phyloP scores from a whole-genome alignment of 1,284 basidiomycete species.

The Kwoniella shivajii region DNA sequence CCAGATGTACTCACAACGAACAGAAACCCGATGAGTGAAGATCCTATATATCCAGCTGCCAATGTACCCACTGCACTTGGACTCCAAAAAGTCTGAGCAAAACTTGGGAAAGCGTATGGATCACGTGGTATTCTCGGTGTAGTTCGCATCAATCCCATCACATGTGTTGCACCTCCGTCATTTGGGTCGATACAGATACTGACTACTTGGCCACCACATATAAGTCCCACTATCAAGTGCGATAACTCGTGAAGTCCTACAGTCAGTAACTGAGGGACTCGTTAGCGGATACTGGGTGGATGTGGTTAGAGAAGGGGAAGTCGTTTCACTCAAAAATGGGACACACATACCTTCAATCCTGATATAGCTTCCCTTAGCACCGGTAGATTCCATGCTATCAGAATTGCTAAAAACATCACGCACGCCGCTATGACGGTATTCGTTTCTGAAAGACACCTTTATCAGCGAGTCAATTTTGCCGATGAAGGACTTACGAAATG shows the following conservation, averaged over 20 bases:
- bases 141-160: slow-evolving; percentile 45
- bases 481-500: slow-evolving; percentile 36
- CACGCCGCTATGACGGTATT: slow-evolving; percentile 52
- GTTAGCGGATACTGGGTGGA: background rate
- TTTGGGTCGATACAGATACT: slow-evolving; percentile 54
- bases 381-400: slow-evolving; percentile 51
- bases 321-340: too few relatives aligned
- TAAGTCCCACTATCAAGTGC: slow-evolving; percentile 46
- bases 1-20: slow-evolving; percentile 44
- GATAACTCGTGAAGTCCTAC: slow-evolving; percentile 51
- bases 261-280: slow-evolving; percentile 48
- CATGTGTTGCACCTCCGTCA: slow-evolving; percentile 48
- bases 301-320: background rate
- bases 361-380: slow-evolving; percentile 45
- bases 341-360: slow-evolving; percentile 44
- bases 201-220: slow-evolving; percentile 50
- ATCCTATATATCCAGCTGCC: slow-evolving; percentile 49
- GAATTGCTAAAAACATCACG: slow-evolving; percentile 46
- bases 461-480: background rate
- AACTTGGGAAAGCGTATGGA: slow-evolving; percentile 45
- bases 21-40: slow-evolving; percentile 45
- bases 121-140: slow-evolving; percentile 40
- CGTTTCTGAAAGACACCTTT: slow-evolving; percentile 31
- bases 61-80: slow-evolving; percentile 38
- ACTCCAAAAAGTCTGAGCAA: slow-evolving; percentile 43